Evolutionary conservation across 805 yeast genomes (phyloP), one percentile per base, ranked within the genome.

Genomic region (Candida loeiensis): DNA sequence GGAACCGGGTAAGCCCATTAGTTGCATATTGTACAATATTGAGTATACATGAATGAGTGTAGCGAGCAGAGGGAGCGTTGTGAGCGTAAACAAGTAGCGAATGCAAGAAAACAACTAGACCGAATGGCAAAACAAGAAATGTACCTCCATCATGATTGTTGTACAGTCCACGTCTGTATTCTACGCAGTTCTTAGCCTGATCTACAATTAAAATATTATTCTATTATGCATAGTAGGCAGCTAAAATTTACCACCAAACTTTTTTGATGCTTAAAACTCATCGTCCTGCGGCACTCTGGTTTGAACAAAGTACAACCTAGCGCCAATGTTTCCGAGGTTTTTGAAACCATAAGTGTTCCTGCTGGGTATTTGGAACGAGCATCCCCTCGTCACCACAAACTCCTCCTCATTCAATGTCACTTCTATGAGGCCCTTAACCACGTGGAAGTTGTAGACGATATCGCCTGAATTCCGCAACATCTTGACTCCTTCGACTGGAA

Each of bases 321-420:
- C 88, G 24, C 70, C 71, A 13, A 63, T 66, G 22, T 69, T 63
- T 0, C 89, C 84, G 29, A 69, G 71, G 54, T 86, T 86, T 34
- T 71, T 72, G 47, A 89, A 73, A 13, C 83, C 77, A 59, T 86
- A 88, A 31, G 73, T 71, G 54, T 85, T 85, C 4, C 82, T 83
- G 64, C 83, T 76, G 1, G 96, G 96, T 4, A 90, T 73, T 51
- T 84, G 85, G 51, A 89, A 82, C 4, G 91, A 76, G 39, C 95
- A 83, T 1, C 95, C 95, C 40, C 72, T 66, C 1, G 76, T 71
- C 5, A 81, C 83, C 3, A 79, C 61, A 55, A 89, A 85, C 16
- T 65, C 69, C 15, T 69, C 71, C 4, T 76, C 77, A 14, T 77
- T 74, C 3, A 89, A 47, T 1, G 79, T 75, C 2, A 85, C 90